These are phyloP conservation scores for Yamadazyma atlantica DNA, from an alignment of 1,139 yeast species.

Conservation along the genomic window DNA sequence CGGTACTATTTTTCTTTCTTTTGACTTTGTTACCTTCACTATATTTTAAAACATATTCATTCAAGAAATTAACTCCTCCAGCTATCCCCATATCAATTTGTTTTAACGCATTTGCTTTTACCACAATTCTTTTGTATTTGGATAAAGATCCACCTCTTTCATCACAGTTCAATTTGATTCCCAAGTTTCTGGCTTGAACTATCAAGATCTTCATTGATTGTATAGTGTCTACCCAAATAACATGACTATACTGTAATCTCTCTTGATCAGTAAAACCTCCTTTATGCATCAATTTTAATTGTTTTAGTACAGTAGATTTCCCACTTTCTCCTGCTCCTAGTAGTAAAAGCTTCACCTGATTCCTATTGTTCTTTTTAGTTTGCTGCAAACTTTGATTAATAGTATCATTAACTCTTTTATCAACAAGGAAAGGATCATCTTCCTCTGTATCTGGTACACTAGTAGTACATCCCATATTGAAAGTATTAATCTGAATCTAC, in stretches of 20 bases:
- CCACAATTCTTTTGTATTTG: conserved; percentile 46
- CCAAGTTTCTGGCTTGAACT: conserved; percentile 64
- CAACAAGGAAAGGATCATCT: conserved; percentile 54
- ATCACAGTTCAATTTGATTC: conserved; percentile 64
- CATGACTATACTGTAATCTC: conserved; percentile 75
- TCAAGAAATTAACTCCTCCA: conserved; percentile 63
- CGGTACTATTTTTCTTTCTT: conserved; percentile 56
- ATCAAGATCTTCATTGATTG: conserved; percentile 85
- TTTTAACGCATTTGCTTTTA: conserved; percentile 58
- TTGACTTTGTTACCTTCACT: conserved; percentile 53
- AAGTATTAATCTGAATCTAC: too few relatives aligned
- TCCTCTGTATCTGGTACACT: conserved; percentile 50
- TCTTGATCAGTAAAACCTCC: conserved; percentile 84
- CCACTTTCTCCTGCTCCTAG: conserved; percentile 97
- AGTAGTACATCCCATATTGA: conserved; percentile 65
- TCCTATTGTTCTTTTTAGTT: conserved; percentile 47
- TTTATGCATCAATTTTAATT: conserved; percentile 81
- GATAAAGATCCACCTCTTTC: conserved; percentile 45
- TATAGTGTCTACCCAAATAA: conserved; percentile 93
- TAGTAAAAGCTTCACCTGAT: conserved; percentile 63
- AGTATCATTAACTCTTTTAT: conserved; percentile 56
- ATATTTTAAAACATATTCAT: conserved; percentile 64
- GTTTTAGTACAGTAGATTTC: conserved; percentile 93
- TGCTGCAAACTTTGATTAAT: conserved; percentile 65
- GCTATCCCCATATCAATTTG: conserved; percentile 67